Conservation (phyloP, 371 early-diverging fungal genomes). For the Enterocytospora artemiae region DNA sequence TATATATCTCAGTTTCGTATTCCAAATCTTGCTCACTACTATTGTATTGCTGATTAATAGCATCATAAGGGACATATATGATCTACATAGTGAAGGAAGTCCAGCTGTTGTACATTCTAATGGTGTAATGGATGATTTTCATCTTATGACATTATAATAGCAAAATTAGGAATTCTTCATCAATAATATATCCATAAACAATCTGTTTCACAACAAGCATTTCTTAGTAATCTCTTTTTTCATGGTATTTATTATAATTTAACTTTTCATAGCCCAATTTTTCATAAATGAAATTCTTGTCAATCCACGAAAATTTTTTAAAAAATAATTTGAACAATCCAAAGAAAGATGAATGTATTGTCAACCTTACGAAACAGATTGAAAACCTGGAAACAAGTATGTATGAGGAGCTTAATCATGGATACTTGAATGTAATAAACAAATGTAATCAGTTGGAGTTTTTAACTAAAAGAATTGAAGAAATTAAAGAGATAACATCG, state of each 20-base stretch:
- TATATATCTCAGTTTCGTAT: too few species aligned
- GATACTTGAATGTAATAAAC: slow-evolving; percentile 36
- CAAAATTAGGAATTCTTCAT: too few species aligned
- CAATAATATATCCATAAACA: background rate
- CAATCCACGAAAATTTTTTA: slow-evolving; percentile 10
- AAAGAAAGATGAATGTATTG: slow-evolving; percentile 2
- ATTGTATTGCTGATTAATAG: too few species aligned
- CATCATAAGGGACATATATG: too few species aligned
- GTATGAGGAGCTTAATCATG: slow-evolving; percentile 16
- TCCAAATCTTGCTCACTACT: too few species aligned
- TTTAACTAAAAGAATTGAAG: slow-evolving; percentile 4
- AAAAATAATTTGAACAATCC: background rate
- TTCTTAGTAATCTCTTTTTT: too few species aligned
- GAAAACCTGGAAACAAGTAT: slow-evolving; percentile 28
- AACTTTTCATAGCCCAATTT: background rate
- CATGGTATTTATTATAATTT: background rate
- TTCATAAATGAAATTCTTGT: slow-evolving; percentile 2
- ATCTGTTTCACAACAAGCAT: background rate
- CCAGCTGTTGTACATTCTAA: too few species aligned
- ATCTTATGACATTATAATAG: too few species aligned
- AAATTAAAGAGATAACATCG: slow-evolving; percentile 9
- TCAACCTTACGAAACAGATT: slow-evolving; percentile 15
- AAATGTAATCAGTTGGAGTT: slow-evolving; percentile 32
- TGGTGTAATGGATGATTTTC: too few species aligned
- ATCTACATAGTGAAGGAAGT: too few species aligned